These are phyloP conservation scores for Cercospora sesami DNA, from an alignment of 2,329 filamentous ascomycete species.

Conservation along the genomic window DNA sequence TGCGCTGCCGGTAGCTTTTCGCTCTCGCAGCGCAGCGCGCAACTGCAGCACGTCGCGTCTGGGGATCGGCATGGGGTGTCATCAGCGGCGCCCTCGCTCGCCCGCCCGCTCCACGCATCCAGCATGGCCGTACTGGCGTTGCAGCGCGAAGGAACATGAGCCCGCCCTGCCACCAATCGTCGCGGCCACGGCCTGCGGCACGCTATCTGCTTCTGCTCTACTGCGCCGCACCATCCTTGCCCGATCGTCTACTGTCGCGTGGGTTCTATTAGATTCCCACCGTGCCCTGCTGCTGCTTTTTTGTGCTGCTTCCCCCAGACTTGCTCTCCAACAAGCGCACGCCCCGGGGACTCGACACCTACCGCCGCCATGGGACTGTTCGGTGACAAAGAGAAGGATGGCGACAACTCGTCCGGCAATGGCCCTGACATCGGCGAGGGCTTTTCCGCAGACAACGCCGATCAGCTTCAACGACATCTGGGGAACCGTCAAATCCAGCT, in stretches of 20 bases:
- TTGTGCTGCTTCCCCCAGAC: not conserved
- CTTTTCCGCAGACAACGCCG: conserved; percentile 30
- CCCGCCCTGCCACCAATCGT: conserved; percentile 7
- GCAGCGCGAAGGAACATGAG: conserved; percentile 6
- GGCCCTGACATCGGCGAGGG: conserved; percentile 21
- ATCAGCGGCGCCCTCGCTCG: conserved; percentile 9
- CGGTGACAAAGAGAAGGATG: conserved; percentile 21
- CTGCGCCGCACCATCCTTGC: not conserved
- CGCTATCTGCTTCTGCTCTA: not conserved
- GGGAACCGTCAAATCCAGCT: conserved; percentile 41
- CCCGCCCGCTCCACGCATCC: not conserved
- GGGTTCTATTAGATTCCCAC: not conserved
- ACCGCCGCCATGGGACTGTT: conserved; percentile 22
- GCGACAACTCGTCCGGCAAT: conserved; percentile 16
- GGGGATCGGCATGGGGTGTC: conserved; percentile 8
- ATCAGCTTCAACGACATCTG: conserved; percentile 37
- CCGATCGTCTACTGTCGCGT: not conserved
- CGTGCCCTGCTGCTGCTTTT: not conserved
- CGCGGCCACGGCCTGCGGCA: not conserved
- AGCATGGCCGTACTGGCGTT: not conserved
- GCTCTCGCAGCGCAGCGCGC: not conserved
- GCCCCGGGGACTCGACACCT: not conserved
- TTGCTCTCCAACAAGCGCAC: not conserved
- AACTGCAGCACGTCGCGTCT: not conserved
- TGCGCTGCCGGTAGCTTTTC: not conserved